Conservation (phyloP, 2,329 filamentous ascomycete species). For the Penicillium sp. region DNA sequence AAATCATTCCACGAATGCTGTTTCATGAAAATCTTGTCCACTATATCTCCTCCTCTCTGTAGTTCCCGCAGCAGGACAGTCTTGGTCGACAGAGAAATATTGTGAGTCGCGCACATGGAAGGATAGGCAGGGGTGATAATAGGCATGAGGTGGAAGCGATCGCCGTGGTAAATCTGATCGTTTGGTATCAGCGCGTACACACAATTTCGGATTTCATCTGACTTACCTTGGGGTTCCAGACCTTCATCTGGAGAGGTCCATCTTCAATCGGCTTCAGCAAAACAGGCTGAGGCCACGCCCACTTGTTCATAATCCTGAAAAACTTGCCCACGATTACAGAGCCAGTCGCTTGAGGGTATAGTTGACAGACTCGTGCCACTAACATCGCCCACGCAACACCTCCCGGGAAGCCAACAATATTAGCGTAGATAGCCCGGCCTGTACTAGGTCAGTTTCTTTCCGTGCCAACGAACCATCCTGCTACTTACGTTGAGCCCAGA, state of each 20-base stretch:
- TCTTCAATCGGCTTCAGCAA: slow-evolving; percentile 82
- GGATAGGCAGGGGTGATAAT: slow-evolving; percentile 97
- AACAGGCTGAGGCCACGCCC: slow-evolving; percentile 93
- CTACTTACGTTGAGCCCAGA: slow-evolving; percentile 74
- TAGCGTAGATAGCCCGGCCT: slow-evolving; percentile 84
- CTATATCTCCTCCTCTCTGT: slow-evolving; percentile 67
- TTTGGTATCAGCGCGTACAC: slow-evolving; percentile 3
- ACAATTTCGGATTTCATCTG: not conserved
- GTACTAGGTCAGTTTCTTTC: no score
- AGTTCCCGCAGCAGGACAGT: slow-evolving; percentile 78
- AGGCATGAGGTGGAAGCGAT: slow-evolving; percentile 88
- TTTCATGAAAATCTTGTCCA: slow-evolving; percentile 70
- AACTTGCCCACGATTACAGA: slow-evolving; percentile 89
- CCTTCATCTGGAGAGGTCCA: slow-evolving; percentile 70
- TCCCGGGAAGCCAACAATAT: slow-evolving; percentile 92
- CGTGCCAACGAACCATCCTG: no score
- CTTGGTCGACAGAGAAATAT: slow-evolving; percentile 81
- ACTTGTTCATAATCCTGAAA: slow-evolving; percentile 83
- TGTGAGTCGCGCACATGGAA: slow-evolving; percentile 96
- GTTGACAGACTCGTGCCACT: slow-evolving; percentile 88
- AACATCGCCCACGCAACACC: slow-evolving; percentile 98
- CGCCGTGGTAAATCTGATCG: slow-evolving; percentile 65
- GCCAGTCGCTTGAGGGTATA: slow-evolving; percentile 87
- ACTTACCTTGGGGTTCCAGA: slow-evolving; percentile 87
- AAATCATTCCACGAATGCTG: slow-evolving; percentile 78